Evolutionary conservation across 2,329 filamentous ascomycete genomes (phyloP).

Genomic region (Penicillium palitans): DNA sequence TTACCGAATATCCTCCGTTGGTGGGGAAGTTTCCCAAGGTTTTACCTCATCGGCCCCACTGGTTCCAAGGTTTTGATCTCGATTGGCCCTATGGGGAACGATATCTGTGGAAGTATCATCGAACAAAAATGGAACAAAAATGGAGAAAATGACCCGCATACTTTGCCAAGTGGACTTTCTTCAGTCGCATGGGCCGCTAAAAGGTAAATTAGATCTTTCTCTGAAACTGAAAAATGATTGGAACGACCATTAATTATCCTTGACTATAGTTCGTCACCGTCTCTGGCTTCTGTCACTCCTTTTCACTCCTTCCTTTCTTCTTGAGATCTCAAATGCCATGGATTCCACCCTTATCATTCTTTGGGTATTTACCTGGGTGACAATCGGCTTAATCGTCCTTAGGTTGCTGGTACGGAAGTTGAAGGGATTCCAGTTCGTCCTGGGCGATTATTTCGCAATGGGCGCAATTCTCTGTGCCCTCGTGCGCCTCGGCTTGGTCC

Average conservation of each 20-base stretch:
- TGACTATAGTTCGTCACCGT: neutral
- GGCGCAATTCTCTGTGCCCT: constrained; percentile 15
- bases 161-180: too few relatives aligned
- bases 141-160: too few relatives aligned
- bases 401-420: constrained; percentile 12
- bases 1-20: neutral
- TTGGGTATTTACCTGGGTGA: constrained; percentile 18
- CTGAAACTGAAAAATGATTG: neutral
- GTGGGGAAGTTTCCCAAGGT: too few relatives aligned
- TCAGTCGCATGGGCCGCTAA: too few relatives aligned
- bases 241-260: neutral
- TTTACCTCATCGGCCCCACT: too few relatives aligned
- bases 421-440: constrained; percentile 9
- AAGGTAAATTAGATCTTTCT: too few relatives aligned
- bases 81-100: too few relatives aligned
- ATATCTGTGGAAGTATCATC: too few relatives aligned
- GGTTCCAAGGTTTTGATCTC: too few relatives aligned
- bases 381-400: constrained; percentile 13
- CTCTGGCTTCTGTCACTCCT: neutral
- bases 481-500: constrained; percentile 27
- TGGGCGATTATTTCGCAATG: constrained; percentile 16
- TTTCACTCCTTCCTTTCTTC: neutral
- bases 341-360: constrained; percentile 14
- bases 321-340: constrained; percentile 2
- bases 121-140: too few relatives aligned